These are phyloP conservation scores for Macrotyloma uniflorum DNA, from an alignment of 306 rosid genomes.

Conservation along the genomic window DNA sequence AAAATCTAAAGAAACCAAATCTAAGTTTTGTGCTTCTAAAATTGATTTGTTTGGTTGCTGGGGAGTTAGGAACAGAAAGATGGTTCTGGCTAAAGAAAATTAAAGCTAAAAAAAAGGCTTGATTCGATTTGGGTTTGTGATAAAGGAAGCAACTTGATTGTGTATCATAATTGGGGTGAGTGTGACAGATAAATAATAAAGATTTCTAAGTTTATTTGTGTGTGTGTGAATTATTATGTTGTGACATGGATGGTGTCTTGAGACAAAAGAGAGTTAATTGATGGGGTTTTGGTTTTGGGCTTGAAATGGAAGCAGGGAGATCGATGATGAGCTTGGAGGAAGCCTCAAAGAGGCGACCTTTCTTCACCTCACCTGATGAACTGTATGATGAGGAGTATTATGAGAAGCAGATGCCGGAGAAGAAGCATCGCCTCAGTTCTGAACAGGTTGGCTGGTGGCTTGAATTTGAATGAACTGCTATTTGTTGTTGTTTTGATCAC, in stretches of 20 bases:
- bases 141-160: constrained; percentile 42
- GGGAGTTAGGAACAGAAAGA: constrained; percentile 18
- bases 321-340: constrained; percentile 78
- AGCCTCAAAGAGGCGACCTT: constrained; percentile 73
- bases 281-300: neutral
- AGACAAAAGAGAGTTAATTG: constrained; percentile 20
- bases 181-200: neutral
- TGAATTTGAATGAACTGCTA: constrained; percentile 7
- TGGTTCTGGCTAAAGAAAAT: neutral
- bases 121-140: constrained; percentile 19
- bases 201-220: no score
- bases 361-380: constrained; percentile 84
- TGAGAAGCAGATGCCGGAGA: constrained; percentile 92
- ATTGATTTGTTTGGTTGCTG: constrained; percentile 16
- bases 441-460: constrained; percentile 68
- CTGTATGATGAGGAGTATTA: constrained; percentile 84
- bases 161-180: neutral
- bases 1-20: neutral
- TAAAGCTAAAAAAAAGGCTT: neutral
- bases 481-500: neutral
- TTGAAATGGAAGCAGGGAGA: constrained; percentile 54
- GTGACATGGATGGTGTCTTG: neutral
- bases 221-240: neutral
- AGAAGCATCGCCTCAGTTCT: constrained; percentile 93
- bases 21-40: neutral